phyloP scores from a whole-genome alignment of 163 green algal species.

The Chloroidium sp. region DNA sequence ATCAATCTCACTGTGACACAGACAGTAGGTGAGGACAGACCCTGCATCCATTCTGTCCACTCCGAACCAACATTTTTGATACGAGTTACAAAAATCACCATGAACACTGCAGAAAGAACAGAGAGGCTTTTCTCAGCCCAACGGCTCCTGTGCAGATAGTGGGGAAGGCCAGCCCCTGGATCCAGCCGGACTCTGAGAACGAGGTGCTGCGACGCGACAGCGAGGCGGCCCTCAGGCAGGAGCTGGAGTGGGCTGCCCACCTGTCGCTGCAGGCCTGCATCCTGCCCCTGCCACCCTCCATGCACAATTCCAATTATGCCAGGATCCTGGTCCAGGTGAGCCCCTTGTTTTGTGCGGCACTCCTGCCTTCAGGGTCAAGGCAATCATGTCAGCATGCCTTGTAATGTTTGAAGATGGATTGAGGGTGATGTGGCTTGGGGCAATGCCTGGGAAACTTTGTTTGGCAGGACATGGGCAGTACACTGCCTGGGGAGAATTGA shows the following conservation, averaged over 20 bases:
- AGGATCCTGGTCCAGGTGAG: slow-evolving; percentile 54
- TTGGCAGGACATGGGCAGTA: too few species aligned
- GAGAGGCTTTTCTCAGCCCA: not conserved
- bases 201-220: slow-evolving; percentile 31
- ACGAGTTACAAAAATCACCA: too few species aligned
- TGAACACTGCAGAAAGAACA: too few species aligned
- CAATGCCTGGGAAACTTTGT: too few species aligned
- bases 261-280: slow-evolving; percentile 72
- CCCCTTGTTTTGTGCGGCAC: too few species aligned
- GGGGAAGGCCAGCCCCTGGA: slow-evolving; percentile 68
- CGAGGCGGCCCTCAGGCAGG: slow-evolving; percentile 51
- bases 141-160: slow-evolving; percentile 54
- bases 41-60: not conserved
- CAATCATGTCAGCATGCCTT: too few species aligned
- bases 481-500: too few species aligned
- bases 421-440: too few species aligned
- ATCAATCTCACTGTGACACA: not conserved
- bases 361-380: too few species aligned
- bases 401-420: too few species aligned
- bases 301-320: slow-evolving; percentile 51
- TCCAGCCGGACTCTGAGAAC: slow-evolving; percentile 63
- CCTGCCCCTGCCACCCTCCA: slow-evolving; percentile 22
- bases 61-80: too few species aligned
- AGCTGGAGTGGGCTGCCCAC: slow-evolving; percentile 89
- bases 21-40: not conserved